Conservation (phyloP, 495 filamentous ascomycete species). For the Amniculicola lignicola region DNA sequence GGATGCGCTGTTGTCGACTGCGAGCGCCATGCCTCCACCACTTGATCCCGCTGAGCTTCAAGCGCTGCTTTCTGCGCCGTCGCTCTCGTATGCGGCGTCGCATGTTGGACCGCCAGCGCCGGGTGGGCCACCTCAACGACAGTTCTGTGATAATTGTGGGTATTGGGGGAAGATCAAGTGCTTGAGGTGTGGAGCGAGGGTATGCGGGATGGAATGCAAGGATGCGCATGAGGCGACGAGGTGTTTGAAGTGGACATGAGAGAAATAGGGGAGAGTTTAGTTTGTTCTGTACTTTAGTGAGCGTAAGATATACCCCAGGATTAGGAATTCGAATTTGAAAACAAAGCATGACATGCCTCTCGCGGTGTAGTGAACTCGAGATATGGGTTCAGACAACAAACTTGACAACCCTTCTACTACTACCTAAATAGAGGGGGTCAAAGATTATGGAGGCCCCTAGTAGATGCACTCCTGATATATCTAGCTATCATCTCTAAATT, state of each 20-base stretch:
- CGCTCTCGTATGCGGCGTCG: constrained; percentile 76
- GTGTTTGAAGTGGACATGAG: constrained; percentile 50
- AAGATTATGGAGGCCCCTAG: no score
- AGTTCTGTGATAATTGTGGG: constrained; percentile 86
- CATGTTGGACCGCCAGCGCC: constrained; percentile 55
- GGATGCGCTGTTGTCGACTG: constrained; percentile 16
- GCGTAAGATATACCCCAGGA: no score
- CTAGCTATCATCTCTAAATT: no score
- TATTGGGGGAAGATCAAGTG: constrained; percentile 89
- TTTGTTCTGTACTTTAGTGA: no score
- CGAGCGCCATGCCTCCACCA: constrained; percentile 16
- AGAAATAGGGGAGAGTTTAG: no score
- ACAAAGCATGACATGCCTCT: no score
- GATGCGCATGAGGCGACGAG: constrained; percentile 74
- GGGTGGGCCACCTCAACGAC: constrained; percentile 52
- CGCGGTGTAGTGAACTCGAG: no score
- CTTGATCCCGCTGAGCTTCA: constrained; percentile 52
- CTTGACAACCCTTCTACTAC: no score
- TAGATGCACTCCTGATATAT: no score
- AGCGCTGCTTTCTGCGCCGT: constrained; percentile 64
- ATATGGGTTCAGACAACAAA: no score
- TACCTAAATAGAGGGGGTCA: no score
- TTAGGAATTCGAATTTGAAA: no score
- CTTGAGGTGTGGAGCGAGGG: constrained; percentile 74
- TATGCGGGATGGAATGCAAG: constrained; percentile 80